A percentile compares a stretch with the other conserved stretches of the same genome.
Conservation (phyloP, 148 eudicot genomes). For the Beta vulgaris region DNA sequence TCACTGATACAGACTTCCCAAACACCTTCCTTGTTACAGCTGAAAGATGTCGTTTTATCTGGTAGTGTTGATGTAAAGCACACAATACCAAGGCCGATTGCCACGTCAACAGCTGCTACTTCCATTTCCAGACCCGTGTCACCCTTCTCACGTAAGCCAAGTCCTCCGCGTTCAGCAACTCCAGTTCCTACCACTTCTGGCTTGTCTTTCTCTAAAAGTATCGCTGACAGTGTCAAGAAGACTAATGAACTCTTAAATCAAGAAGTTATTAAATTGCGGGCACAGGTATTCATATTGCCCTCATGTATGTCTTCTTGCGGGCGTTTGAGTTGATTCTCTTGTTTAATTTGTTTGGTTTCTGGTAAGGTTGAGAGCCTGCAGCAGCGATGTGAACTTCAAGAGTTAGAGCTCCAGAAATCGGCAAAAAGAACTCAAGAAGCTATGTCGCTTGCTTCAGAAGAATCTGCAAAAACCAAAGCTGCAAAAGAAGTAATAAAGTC, state of each 20-base stretch:
- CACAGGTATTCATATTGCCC: constrained; percentile 50
- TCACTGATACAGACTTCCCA: constrained; percentile 62
- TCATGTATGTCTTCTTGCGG: background rate
- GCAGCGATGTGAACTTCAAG: constrained; percentile 73
- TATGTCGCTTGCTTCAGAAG: constrained; percentile 71
- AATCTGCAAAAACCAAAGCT: constrained; percentile 89
- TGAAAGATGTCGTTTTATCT: constrained; percentile 63
- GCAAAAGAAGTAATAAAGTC: constrained; percentile 93
- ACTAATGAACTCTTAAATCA: constrained; percentile 84
- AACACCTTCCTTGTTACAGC: constrained; percentile 61
- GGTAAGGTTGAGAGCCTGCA: constrained; percentile 76
- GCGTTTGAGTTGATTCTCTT: background rate
- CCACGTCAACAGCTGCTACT: constrained; percentile 47
- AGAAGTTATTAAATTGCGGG: constrained; percentile 76
- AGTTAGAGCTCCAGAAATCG: constrained; percentile 70
- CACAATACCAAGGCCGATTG: constrained; percentile 60
- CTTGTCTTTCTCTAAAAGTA: constrained; percentile 73
- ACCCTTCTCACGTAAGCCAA: constrained; percentile 85
- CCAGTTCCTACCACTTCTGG: constrained; percentile 90
- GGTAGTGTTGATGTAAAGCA: constrained; percentile 54
- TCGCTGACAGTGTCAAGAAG: constrained; percentile 85
- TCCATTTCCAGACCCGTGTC: constrained; percentile 75
- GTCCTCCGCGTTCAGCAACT: constrained; percentile 96
- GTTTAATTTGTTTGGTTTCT: constrained; percentile 10
- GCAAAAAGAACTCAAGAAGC: constrained; percentile 84